phyloP scores from a whole-genome alignment of 352 stramenopile genomes.

The Globisporangium okanoganense region DNA sequence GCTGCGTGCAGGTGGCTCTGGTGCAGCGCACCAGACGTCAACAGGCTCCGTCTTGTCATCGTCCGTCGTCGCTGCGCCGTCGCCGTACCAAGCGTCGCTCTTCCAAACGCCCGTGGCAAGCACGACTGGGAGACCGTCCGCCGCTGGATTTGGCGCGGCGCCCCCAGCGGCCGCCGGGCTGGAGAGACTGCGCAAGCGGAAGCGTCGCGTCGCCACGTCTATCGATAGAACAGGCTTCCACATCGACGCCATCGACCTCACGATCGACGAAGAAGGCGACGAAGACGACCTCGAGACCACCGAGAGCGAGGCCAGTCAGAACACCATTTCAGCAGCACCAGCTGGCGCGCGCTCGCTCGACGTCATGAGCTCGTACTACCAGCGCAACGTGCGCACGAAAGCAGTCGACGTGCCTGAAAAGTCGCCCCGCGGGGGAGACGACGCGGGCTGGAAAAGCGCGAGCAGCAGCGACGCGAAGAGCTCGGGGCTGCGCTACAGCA shows the following conservation, averaged over 20 bases:
- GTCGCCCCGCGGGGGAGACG: conserved; percentile 7
- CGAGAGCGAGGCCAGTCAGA: conserved; percentile 4
- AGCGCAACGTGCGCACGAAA: conserved; percentile 10
- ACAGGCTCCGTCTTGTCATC: background rate
- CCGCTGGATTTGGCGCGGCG: conserved; percentile 2
- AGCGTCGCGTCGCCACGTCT: conserved; percentile 32
- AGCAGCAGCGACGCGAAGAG: conserved; percentile 15
- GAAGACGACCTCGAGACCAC: conserved; percentile 4
- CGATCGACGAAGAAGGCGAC: conserved; percentile 16
- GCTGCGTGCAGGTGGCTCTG: background rate
- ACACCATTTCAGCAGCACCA: background rate
- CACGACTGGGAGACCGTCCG: background rate
- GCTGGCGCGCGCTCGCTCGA: conserved; percentile 1
- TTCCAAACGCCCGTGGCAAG: conserved; percentile 14
- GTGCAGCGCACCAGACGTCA: background rate
- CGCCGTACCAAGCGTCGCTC: conserved; percentile 9
- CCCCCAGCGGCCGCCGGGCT: conserved; percentile 3
- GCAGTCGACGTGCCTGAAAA: conserved; percentile 9
- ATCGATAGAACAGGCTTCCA: conserved; percentile 22
- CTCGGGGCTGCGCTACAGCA: conserved; percentile 15
- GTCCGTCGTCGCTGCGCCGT: background rate
- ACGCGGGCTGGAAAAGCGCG: conserved; percentile 11
- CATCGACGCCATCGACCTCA: conserved; percentile 19
- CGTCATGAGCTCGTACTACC: conserved; percentile 10
- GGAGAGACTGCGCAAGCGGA: conserved; percentile 31